Conservation (phyloP, 768 basidiomycete species). For the Russula vinacea region DNA sequence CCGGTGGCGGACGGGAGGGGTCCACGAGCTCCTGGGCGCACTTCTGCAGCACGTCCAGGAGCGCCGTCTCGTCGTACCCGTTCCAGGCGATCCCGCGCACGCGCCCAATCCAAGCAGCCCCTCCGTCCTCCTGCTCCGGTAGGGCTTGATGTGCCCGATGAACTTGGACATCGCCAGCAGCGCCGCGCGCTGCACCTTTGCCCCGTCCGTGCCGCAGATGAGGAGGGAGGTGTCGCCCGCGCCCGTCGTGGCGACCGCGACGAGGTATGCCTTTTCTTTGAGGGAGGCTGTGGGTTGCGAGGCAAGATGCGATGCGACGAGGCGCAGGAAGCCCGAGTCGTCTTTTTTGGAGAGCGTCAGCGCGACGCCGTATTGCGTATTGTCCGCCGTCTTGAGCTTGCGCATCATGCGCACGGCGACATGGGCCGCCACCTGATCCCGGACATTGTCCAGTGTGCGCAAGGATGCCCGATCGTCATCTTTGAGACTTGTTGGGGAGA, state of each 20-base stretch:
- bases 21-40: slow-evolving; percentile 57
- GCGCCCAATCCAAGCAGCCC: slow-evolving; percentile 42
- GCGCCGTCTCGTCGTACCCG: slow-evolving; percentile 59
- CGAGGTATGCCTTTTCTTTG: slow-evolving; percentile 42
- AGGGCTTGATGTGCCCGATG: slow-evolving; percentile 51
- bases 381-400: slow-evolving; percentile 50
- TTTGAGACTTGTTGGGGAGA: slow-evolving; percentile 8
- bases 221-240: slow-evolving; percentile 42
- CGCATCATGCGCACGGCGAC: slow-evolving; percentile 54
- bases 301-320: slow-evolving; percentile 53
- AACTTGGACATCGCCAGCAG: slow-evolving; percentile 67
- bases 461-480: slow-evolving; percentile 12
- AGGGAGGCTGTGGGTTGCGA: slow-evolving; percentile 44
- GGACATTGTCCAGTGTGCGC: slow-evolving; percentile 60
- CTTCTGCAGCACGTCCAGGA: slow-evolving; percentile 71
- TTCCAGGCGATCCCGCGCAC: slow-evolving; percentile 54
- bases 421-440: slow-evolving; percentile 55
- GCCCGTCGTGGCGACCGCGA: slow-evolving; percentile 53
- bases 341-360: slow-evolving; percentile 56
- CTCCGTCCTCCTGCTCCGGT: slow-evolving; percentile 23
- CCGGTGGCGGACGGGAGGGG: slow-evolving; percentile 59
- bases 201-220: slow-evolving; percentile 53
- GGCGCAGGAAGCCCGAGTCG: slow-evolving; percentile 55
- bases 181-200: slow-evolving; percentile 62
- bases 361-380: slow-evolving; percentile 56